A percentile compares a stretch with the other conserved stretches of the same genome.
Conservation (phyloP, 163 green algal genomes). For the Scenedesmus sp. region DNA sequence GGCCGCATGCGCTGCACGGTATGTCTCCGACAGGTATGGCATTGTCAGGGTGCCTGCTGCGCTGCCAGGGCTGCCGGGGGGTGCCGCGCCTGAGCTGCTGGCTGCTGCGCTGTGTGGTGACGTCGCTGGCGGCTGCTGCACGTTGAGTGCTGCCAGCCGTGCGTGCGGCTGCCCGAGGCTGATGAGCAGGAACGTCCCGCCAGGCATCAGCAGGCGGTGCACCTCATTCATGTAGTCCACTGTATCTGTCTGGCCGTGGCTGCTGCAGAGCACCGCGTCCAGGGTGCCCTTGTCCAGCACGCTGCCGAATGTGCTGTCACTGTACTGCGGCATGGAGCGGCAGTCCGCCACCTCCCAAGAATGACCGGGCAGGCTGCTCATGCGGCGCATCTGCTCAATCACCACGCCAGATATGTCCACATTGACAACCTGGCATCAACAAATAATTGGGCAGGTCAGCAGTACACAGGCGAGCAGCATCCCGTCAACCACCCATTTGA, state of each 20-base stretch:
- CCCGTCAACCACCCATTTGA: no score
- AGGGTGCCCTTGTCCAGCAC: slow-evolving; percentile 74
- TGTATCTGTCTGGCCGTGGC: slow-evolving; percentile 46
- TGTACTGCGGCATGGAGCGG: slow-evolving; percentile 61
- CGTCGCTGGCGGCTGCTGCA: not conserved
- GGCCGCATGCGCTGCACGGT: not conserved
- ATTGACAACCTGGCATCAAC: slow-evolving; percentile 47
- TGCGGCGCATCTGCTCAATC: slow-evolving; percentile 59
- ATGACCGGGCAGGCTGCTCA: slow-evolving; percentile 14
- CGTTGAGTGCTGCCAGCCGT: slow-evolving; percentile 39
- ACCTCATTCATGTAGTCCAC: slow-evolving; percentile 58
- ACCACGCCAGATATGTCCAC: slow-evolving; percentile 62
- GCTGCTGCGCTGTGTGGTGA: not conserved
- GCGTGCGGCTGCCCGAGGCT: slow-evolving; percentile 53
- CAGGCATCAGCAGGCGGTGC: slow-evolving; percentile 55
- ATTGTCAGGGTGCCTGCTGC: not conserved
- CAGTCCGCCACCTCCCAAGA: slow-evolving; percentile 61
- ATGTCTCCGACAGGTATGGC: slow-evolving; percentile 14
- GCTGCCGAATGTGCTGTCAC: slow-evolving; percentile 51
- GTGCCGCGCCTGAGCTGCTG: not conserved
- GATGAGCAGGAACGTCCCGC: slow-evolving; percentile 62
- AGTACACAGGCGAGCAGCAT: not conserved
- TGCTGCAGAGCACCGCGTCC: slow-evolving; percentile 67
- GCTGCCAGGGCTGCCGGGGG: not conserved
- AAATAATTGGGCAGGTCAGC: not conserved